Evolutionary conservation across 306 rosid species (phyloP), one percentile per base, ranked within the genome.

Genomic region (Gynostemma pentaphyllum): DNA sequence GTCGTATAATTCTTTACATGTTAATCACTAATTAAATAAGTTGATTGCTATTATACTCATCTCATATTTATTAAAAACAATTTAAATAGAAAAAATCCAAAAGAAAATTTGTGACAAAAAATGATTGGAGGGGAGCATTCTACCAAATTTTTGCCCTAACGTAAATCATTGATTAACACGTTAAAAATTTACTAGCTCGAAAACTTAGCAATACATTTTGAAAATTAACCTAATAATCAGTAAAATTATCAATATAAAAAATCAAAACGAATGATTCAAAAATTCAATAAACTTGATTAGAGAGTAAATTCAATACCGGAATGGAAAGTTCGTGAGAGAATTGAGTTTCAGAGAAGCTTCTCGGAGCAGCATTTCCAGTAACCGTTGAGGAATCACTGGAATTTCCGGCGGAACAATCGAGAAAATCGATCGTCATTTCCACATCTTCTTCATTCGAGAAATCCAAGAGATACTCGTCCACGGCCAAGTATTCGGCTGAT

Each of bases 401-500:
- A 68, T 78, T 80, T 0, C 79, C 86, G 56, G 82, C 74, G 16
- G 76, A 82, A 55, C 78, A 80, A 53, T 82, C 83, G 15, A 82
- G 75, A 70, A 80, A 80, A 9, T 79, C 72, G 28, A 4, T 42
- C 0, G 77, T 47, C 74, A 78, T 73, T 41, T 79, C 80, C 9
- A 70, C 79, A 42, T 82, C 88, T 9, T 82, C 88, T 9, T 81
- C 92, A 64, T 80, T 78, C 8, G 92, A 82, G 72, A 92, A 83
- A 68, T 92, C 89, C 3, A 88, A 83, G 28, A 92, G 84, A 73
- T 60, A 60, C 40, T 92, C 99, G 66, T 92, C 96, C 10, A 92
- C 56, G 71, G 88, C 76, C 59, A 92, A 92, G 2, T 86, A 72
- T 19, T 86, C 99, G 24, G 81, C 75, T 2, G 80, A 41, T 22